phyloP scores from a whole-genome alignment of 2,329 filamentous ascomycete species.

The Biscogniauxia mediterranea region DNA sequence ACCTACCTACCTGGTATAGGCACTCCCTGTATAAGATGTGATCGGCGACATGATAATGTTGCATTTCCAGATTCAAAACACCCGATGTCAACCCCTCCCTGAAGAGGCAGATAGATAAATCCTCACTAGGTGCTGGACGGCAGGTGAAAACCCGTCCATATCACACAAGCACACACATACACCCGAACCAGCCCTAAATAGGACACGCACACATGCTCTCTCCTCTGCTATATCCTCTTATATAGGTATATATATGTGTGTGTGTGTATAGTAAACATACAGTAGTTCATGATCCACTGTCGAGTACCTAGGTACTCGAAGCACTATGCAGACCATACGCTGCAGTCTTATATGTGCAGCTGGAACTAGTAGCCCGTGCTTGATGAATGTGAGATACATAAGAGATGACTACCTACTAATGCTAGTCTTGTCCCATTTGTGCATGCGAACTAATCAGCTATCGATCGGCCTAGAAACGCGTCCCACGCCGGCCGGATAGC shows the following conservation, averaged over 20 bases:
- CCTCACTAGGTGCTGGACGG: background rate
- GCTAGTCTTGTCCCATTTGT: background rate
- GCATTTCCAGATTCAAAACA: background rate
- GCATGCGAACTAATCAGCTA: background rate
- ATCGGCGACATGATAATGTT: conserved; percentile 2
- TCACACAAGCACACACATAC: too few species aligned
- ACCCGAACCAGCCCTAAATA: background rate
- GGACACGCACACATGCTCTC: too few species aligned
- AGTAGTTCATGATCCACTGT: too few species aligned
- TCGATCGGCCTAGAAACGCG: background rate
- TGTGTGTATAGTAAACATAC: too few species aligned
- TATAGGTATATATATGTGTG: too few species aligned
- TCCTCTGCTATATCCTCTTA: too few species aligned
- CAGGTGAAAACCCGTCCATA: background rate
- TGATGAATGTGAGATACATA: background rate
- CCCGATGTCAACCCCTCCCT: background rate
- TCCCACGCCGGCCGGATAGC: conserved; percentile 1
- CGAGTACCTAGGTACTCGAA: background rate
- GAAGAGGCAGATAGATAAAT: background rate
- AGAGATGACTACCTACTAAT: background rate
- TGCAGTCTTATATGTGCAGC: background rate
- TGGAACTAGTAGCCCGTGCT: background rate
- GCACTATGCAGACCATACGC: background rate
- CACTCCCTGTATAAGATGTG: conserved; percentile 3
- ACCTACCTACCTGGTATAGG: background rate